Evolutionary conservation across 192 early-diverging fungal genomes (phyloP).

Genomic region (Oehlia diaphana): DNA sequence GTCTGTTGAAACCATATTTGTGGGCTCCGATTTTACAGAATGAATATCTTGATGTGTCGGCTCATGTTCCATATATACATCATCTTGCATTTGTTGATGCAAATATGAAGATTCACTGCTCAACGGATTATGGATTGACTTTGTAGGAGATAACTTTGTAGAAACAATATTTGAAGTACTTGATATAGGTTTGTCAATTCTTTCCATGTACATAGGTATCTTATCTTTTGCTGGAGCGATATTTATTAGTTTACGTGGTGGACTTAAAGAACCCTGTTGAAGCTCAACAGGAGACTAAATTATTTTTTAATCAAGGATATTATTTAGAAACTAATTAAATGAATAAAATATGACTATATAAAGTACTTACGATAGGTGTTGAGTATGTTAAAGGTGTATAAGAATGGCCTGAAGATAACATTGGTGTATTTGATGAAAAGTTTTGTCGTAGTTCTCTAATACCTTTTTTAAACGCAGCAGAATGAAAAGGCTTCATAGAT

Average conservation of each 20-base stretch:
- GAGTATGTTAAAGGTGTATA: constrained; percentile 34
- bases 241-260: not conserved
- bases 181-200: not conserved
- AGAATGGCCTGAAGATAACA: constrained; percentile 31
- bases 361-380: not conserved
- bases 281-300: not conserved
- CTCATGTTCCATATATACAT: not conserved
- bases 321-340: not conserved
- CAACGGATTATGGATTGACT: not conserved
- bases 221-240: not conserved
- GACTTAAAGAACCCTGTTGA: not conserved
- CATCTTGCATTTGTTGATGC: constrained; percentile 4
- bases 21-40: not conserved
- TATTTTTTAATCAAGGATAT: not conserved
- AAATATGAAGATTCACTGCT: not conserved
- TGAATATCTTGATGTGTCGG: not conserved
- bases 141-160: not conserved
- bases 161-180: too few species aligned
- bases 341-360: not conserved
- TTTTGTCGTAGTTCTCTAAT: constrained; percentile 44
- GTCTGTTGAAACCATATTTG: not conserved
- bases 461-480: constrained; percentile 47
- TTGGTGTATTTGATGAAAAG: constrained; percentile 34
- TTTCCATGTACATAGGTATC: not conserved
- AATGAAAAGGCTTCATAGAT: constrained; percentile 56